Percentiles rank a stretch among this genome's conserved stretches.
phyloP scores from a whole-genome alignment of 2,329 filamentous ascomycete genomes.

The Chaetothyriales sp. region DNA sequence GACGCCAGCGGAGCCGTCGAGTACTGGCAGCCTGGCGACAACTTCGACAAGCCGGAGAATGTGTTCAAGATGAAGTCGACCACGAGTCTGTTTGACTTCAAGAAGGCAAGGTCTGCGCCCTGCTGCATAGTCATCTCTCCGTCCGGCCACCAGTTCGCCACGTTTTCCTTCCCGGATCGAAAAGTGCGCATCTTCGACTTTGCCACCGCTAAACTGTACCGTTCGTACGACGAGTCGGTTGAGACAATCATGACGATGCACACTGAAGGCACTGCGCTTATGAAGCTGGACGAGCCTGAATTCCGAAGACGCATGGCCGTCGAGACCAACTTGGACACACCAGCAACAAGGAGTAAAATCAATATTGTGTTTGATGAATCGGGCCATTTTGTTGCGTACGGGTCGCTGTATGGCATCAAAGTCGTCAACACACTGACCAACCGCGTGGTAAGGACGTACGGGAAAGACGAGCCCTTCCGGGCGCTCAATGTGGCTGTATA shows the following conservation, averaged over 20 bases:
- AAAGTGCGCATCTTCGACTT: slow-evolving; percentile 93
- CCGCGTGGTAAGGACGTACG: slow-evolving; percentile 77
- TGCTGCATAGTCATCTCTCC: slow-evolving; percentile 73
- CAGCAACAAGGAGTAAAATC: slow-evolving; percentile 50
- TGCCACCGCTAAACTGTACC: slow-evolving; percentile 66
- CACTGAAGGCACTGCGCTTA: slow-evolving; percentile 68
- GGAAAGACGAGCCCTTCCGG: slow-evolving; percentile 74
- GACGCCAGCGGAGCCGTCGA: slow-evolving; percentile 90
- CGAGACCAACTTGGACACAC: slow-evolving; percentile 70
- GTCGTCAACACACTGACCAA: slow-evolving; percentile 95
- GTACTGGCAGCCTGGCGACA: slow-evolving; percentile 69
- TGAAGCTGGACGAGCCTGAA: slow-evolving; percentile 76
- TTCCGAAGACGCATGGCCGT: slow-evolving; percentile 77
- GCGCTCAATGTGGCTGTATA: slow-evolving; percentile 74
- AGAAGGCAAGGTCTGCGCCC: slow-evolving; percentile 78
- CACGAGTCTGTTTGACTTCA: slow-evolving; percentile 92
- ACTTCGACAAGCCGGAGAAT: slow-evolving; percentile 77
- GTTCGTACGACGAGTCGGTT: slow-evolving; percentile 90
- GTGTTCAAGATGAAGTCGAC: slow-evolving; percentile 90
- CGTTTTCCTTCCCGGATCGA: slow-evolving; percentile 82
- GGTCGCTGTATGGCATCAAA: slow-evolving; percentile 81
- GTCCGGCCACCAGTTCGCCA: slow-evolving; percentile 69
- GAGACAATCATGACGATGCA: slow-evolving; percentile 86
- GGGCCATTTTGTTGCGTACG: slow-evolving; percentile 86
- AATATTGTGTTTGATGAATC: slow-evolving; percentile 95